Conservation (phyloP, 1,284 basidiomycete species). For the Ceraceosorus guamensis region DNA sequence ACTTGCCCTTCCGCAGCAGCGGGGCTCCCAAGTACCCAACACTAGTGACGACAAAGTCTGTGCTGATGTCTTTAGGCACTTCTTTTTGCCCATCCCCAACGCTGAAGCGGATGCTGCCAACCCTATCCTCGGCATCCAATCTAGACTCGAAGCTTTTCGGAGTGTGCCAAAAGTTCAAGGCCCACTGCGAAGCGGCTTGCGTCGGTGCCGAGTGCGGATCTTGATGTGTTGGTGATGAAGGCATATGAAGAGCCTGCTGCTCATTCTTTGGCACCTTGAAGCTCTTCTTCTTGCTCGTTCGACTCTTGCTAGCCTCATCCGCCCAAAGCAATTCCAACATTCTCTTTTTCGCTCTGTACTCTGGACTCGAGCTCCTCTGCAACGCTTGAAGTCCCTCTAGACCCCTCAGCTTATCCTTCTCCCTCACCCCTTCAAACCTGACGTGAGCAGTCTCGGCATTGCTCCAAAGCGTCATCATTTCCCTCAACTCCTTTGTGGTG, state of each 20-base stretch:
- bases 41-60: conserved; percentile 73
- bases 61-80: conserved; percentile 56
- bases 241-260: conserved; percentile 37
- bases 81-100: neutral
- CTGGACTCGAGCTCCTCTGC: conserved; percentile 1
- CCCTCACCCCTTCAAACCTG: conserved; percentile 41
- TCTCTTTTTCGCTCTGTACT: conserved; percentile 52
- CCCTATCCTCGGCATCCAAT: too few species aligned
- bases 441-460: conserved; percentile 58
- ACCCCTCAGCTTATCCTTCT: conserved; percentile 43
- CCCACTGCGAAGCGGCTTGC: neutral
- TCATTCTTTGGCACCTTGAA: conserved; percentile 46
- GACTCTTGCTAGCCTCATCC: too few species aligned
- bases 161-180: conserved; percentile 5
- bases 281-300: conserved; percentile 57
- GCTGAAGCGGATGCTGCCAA: neutral
- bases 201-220: neutral
- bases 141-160: neutral
- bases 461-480: conserved; percentile 72
- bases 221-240: conserved; percentile 9
- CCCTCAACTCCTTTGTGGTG: conserved; percentile 87
- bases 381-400: conserved; percentile 15
- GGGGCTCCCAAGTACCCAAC: conserved; percentile 78
- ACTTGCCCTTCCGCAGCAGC: conserved; percentile 20
- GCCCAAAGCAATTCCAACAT: conserved; percentile 56